Conservation (phyloP, 1,139 yeast species). For the Wickerhamomyces sp. region DNA sequence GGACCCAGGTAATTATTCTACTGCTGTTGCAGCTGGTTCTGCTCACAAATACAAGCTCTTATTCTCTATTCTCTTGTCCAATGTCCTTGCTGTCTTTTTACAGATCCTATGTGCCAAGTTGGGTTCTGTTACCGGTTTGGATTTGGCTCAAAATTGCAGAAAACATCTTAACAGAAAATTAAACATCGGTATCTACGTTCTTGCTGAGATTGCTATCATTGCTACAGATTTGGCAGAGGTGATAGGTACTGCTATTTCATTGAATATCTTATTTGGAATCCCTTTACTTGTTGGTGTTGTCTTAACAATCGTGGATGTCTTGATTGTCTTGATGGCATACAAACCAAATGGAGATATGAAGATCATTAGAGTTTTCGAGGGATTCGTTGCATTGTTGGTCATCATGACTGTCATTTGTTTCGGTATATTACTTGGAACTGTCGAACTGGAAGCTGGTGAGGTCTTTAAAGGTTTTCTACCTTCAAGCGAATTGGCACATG, state of each 20-base stretch:
- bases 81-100: conserved; percentile 64
- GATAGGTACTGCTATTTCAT: conserved; percentile 73
- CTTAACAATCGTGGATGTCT: conserved; percentile 66
- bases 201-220: conserved; percentile 72
- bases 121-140: conserved; percentile 76
- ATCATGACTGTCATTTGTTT: conserved; percentile 64
- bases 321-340: conserved; percentile 63
- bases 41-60: conserved; percentile 60
- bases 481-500: conserved; percentile 44
- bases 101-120: conserved; percentile 69
- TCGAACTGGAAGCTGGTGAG: conserved; percentile 34
- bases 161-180: conserved; percentile 53
- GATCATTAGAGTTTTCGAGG: conserved; percentile 62
- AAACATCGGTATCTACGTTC: conserved; percentile 51
- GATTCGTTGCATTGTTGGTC: conserved; percentile 58
- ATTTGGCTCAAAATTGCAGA: conserved; percentile 72
- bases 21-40: conserved; percentile 78
- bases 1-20: conserved; percentile 81
- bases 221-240: conserved; percentile 84
- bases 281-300: conserved; percentile 66
- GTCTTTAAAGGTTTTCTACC: conserved; percentile 59
- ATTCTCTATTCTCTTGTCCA: conserved; percentile 59
- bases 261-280: conserved; percentile 61
- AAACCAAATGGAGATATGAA: conserved; percentile 66
- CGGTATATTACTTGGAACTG: conserved; percentile 51